Evolutionary conservation across 345 rosid species (phyloP).

Genomic region (Eucalyptus globulus): DNA sequence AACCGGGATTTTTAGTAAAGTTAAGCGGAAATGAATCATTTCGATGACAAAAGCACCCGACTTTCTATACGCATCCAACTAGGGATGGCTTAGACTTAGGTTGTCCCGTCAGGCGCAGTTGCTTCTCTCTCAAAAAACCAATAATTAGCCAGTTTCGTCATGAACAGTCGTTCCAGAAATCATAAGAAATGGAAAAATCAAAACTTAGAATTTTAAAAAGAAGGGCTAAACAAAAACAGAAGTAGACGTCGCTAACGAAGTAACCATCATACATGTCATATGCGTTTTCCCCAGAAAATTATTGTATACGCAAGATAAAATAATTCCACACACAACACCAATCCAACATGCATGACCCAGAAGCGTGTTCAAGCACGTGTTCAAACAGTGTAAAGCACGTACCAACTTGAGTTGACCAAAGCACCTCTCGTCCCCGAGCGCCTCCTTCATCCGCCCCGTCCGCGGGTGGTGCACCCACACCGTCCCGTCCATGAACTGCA

Average conservation of each 20-base stretch:
- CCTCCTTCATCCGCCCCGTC: slow-evolving; percentile 12
- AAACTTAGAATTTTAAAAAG: not conserved
- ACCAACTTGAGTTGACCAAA: slow-evolving; percentile 26
- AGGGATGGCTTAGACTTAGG: not conserved
- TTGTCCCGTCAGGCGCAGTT: not conserved
- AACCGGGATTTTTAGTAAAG: not conserved
- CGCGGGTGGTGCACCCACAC: slow-evolving; percentile 38
- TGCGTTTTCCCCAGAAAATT: not conserved
- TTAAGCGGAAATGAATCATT: not conserved
- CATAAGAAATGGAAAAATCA: not conserved
- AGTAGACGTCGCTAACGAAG: not conserved
- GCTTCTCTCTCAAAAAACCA: not conserved
- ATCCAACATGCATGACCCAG: not conserved
- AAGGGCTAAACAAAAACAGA: not conserved
- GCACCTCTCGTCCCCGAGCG: slow-evolving; percentile 7
- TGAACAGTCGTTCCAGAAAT: not conserved
- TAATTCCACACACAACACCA: not conserved
- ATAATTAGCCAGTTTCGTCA: not conserved
- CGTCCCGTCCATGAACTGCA: slow-evolving; percentile 37
- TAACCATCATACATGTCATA: not conserved
- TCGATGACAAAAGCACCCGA: not conserved
- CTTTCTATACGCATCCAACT: not conserved
- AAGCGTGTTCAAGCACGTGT: not conserved
- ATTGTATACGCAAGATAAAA: not conserved
- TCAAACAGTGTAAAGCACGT: not conserved